Percentiles rank a stretch among this genome's conserved stretches.
Evolutionary conservation across 225 moss, liverwort and hornwort genomes (phyloP).

Genomic region (Straminergon stramineum): DNA sequence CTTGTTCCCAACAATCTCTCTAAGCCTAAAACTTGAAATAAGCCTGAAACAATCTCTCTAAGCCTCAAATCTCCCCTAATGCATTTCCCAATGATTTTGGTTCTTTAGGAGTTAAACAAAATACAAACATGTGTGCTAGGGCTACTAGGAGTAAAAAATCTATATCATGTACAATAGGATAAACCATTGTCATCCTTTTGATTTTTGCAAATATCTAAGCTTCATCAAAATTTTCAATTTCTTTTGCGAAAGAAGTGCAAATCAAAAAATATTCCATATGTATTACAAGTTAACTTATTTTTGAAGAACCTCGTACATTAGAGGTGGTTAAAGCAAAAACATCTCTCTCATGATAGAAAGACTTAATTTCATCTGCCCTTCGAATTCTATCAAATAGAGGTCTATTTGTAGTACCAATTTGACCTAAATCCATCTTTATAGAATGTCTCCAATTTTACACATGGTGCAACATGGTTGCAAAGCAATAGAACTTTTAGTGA

Average conservation of each 20-base stretch:
- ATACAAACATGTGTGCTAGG: background rate
- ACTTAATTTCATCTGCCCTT: background rate
- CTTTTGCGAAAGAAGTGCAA: fast-evolving
- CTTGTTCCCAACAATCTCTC: too few relatives aligned
- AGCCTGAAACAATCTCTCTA: too few relatives aligned
- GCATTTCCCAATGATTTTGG: too few relatives aligned
- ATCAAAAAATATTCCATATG: background rate
- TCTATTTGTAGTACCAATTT: background rate
- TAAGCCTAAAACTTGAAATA: too few relatives aligned
- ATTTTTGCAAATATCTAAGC: background rate
- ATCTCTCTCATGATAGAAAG: background rate
- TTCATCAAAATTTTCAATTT: background rate
- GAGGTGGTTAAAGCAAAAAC: background rate
- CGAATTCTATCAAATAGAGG: background rate
- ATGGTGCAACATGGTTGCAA: background rate
- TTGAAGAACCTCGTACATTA: background rate
- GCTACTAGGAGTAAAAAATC: background rate
- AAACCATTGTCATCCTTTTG: too few relatives aligned
- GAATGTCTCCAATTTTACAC: background rate
- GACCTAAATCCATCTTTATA: background rate
- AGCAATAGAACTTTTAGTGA: background rate
- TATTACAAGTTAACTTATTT: background rate
- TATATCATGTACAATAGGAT: background rate
- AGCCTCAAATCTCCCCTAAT: too few relatives aligned
- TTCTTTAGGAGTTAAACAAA: background rate